A percentile compares a stretch with the other conserved stretches of the same genome.
phyloP scores from a whole-genome alignment of 2,329 filamentous ascomycete genomes.

The Raffaelea deltoideospora region DNA sequence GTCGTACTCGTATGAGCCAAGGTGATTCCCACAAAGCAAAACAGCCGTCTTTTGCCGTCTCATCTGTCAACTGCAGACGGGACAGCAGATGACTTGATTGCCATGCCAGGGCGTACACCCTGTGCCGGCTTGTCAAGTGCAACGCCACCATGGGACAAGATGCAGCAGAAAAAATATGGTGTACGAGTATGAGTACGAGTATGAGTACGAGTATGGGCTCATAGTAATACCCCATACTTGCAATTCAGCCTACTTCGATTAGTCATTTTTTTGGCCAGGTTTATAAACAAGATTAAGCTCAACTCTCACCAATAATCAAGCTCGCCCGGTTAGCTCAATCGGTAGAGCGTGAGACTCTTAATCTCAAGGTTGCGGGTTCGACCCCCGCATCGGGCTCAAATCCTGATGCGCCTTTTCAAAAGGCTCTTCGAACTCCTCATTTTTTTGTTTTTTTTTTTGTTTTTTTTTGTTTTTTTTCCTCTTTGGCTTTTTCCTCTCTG shows the following conservation, averaged over 20 bases:
- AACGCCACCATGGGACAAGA: too few relatives aligned
- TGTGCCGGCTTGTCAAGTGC: too few relatives aligned
- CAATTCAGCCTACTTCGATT: background rate
- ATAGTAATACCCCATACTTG: too few relatives aligned
- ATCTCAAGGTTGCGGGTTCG: conserved; percentile 21
- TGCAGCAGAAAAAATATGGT: too few relatives aligned
- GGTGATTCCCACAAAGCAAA: too few relatives aligned
- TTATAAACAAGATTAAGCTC: background rate
- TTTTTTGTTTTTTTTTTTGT: conserved; percentile 4
- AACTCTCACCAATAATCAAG: background rate
- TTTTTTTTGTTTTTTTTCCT: background rate
- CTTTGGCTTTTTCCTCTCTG: background rate
- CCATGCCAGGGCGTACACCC: too few relatives aligned
- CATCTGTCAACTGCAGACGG: too few relatives aligned
- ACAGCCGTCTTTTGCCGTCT: too few relatives aligned
- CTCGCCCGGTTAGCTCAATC: conserved; percentile 48
- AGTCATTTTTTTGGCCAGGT: background rate
- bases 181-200: too few relatives aligned
- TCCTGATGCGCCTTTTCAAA: conserved; percentile 17
- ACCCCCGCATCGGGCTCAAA: conserved; percentile 33
- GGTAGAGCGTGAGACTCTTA: conserved; percentile 62
- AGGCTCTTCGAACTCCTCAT: conserved; percentile 3
- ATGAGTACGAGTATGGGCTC: too few relatives aligned
- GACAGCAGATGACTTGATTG: too few relatives aligned
- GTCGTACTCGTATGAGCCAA: too few relatives aligned